Evolutionary conservation across 2,329 filamentous ascomycete species (phyloP), one percentile per base, ranked within the genome.

Genomic region (Grosmannia huntii): DNA sequence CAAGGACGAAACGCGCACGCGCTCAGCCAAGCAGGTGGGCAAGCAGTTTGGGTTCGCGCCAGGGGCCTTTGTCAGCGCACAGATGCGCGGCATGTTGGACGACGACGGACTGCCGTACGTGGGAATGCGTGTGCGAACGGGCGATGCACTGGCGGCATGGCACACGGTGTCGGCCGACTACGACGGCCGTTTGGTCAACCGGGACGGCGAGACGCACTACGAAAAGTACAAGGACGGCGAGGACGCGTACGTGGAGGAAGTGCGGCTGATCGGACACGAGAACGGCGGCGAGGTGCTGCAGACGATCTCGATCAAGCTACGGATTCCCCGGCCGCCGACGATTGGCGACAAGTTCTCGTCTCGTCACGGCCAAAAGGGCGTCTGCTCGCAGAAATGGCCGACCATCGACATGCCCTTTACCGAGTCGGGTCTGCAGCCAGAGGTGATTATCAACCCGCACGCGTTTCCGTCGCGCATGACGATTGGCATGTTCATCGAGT

Each of bases 321-420:
- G 94, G 41, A 81, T 97, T 62, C 92, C 94, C 48, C 86, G 94
- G 66, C 85, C 87, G 21, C 94, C 94, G 7, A 80, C 96, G 65
- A 96, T 99, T 60, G 94, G 94, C 71, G 94, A 99, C 79, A 99
- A 99, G 73, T 99, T 99, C 76, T 97, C 94, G 12, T 99, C 94
- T 53, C 87, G 94, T 62, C 94, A 99, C 78, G 94, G 94, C 61
- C 94, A 99, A 71, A 99, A 99, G 74, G 94, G 94, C 83, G 94
- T 97, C 55, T 86, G 82, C 67, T 96, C 90, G 21, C 92, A 97
- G 70, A 94, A 96, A 70, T 99, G 94, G 90, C 94, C 91, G 0
- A 82, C 85, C 2, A 77, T 88, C 60, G 91, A 97, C 70, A 94
- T 99, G 89, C 94, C 94, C 4, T 99, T 97, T 73, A 90, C 89